phyloP scores from a whole-genome alignment of 805 yeast genomes.

The Teunomyces pallodes region DNA sequence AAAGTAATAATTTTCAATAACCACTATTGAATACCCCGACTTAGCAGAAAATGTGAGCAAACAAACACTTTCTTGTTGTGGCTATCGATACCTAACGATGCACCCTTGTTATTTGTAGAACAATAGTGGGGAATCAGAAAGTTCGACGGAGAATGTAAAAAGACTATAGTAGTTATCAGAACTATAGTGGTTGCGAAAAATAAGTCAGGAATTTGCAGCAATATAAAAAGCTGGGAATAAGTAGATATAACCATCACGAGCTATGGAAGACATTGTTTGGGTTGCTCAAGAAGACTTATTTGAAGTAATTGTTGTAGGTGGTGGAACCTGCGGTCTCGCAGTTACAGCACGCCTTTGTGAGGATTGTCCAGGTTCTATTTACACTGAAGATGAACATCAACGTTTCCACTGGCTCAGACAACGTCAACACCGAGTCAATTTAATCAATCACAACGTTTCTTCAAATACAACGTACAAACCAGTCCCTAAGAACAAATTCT shows the following conservation, averaged over 20 bases:
- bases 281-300: conserved; percentile 20
- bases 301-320: conserved; percentile 43
- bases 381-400: conserved; percentile 47
- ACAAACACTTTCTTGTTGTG: too few species aligned
- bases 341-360: conserved; percentile 42
- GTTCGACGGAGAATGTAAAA: background rate
- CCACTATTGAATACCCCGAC: too few species aligned
- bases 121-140: background rate
- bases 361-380: conserved; percentile 40
- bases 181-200: conserved; percentile 4
- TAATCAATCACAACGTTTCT: conserved; percentile 16
- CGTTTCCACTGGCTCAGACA: conserved; percentile 44
- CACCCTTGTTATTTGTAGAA: background rate
- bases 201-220: background rate
- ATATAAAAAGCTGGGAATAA: background rate
- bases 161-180: conserved; percentile 5
- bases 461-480: conserved; percentile 13
- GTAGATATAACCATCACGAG: background rate
- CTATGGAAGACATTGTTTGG: conserved; percentile 2
- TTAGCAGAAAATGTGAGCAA: too few species aligned
- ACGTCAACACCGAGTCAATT: conserved; percentile 27
- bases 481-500: conserved; percentile 5
- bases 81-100: too few species aligned
- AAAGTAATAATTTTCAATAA: too few species aligned
- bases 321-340: conserved; percentile 47